Evolutionary conservation across 2,329 filamentous ascomycete genomes (phyloP).

Genomic region (Xylaria digitata): DNA sequence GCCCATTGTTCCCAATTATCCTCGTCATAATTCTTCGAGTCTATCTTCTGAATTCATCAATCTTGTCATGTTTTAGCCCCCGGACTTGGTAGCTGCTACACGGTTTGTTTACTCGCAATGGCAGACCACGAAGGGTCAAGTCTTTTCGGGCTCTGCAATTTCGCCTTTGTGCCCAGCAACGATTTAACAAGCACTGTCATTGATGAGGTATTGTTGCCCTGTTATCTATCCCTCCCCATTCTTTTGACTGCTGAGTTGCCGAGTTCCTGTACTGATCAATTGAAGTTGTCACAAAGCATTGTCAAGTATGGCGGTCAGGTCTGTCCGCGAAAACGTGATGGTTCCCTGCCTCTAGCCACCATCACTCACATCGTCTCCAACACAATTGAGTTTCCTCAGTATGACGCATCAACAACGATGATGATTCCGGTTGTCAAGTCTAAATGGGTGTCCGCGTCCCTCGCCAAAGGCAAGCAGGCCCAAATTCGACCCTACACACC

Average conservation of each 20-base stretch:
- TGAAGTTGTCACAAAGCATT: slow-evolving; percentile 57
- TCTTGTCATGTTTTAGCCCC: slow-evolving; percentile 33
- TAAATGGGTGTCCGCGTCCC: slow-evolving; percentile 79
- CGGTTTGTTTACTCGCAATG: slow-evolving; percentile 41
- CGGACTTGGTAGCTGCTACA: neutral
- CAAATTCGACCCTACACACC: slow-evolving; percentile 89
- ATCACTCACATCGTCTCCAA: slow-evolving; percentile 71
- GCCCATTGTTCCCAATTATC: neutral
- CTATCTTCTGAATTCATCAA: neutral
- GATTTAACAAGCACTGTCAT: slow-evolving; percentile 44
- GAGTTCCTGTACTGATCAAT: slow-evolving; percentile 30
- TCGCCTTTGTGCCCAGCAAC: slow-evolving; percentile 46
- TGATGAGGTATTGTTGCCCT: slow-evolving; percentile 43
- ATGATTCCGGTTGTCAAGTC: slow-evolving; percentile 88
- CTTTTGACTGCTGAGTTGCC: neutral
- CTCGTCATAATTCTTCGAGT: neutral
- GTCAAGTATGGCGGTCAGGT: slow-evolving; percentile 63
- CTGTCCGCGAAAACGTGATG: slow-evolving; percentile 60
- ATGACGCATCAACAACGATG: slow-evolving; percentile 75
- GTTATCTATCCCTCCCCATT: neutral
- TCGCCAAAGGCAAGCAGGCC: slow-evolving; percentile 75
- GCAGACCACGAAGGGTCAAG: slow-evolving; percentile 42
- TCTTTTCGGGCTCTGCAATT: slow-evolving; percentile 47
- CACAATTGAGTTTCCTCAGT: slow-evolving; percentile 92
- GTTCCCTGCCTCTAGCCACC: slow-evolving; percentile 59